phyloP scores from a whole-genome alignment of 1,139 yeast genomes.

The Debaryomyces psychrophilus region DNA sequence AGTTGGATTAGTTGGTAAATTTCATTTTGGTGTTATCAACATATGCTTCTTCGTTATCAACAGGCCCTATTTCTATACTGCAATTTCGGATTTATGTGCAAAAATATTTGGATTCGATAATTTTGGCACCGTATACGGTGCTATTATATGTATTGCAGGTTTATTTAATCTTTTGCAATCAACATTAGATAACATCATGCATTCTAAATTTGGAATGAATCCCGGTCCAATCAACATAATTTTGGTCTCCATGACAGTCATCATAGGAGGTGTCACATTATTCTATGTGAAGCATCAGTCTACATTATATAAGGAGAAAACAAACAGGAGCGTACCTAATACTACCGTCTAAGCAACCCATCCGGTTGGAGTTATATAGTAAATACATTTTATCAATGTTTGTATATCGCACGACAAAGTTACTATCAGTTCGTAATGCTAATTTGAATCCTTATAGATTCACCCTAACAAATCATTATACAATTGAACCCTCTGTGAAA shows the following conservation, averaged over 20 bases:
- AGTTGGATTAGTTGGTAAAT: conserved; percentile 39
- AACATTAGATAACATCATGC: conserved; percentile 43
- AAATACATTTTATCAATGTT: neutral
- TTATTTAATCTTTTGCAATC: conserved; percentile 42
- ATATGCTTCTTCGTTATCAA: conserved; percentile 44
- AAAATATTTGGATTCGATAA: conserved; percentile 54
- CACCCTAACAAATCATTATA: neutral
- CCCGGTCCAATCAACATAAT: conserved; percentile 43
- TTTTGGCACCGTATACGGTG: conserved; percentile 51
- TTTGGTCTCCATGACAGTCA: conserved; percentile 30
- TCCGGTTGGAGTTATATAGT: neutral
- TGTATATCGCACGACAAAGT: neutral
- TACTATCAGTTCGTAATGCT: neutral
- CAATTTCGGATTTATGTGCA: conserved; percentile 49
- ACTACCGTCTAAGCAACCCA: neutral
- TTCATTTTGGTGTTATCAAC: conserved; percentile 34
- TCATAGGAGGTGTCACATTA: conserved; percentile 36
- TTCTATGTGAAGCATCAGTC: conserved; percentile 37
- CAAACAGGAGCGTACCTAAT: conserved; percentile 13
- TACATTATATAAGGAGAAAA: conserved; percentile 22
- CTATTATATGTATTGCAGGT: conserved; percentile 47
- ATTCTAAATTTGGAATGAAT: conserved; percentile 43
- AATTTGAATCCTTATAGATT: neutral
- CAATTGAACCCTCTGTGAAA: neutral
- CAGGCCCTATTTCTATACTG: conserved; percentile 50